Evolutionary conservation across 768 basidiomycete species (phyloP), one percentile per base, ranked within the genome.

Genomic region (Termitomyces sp.): DNA sequence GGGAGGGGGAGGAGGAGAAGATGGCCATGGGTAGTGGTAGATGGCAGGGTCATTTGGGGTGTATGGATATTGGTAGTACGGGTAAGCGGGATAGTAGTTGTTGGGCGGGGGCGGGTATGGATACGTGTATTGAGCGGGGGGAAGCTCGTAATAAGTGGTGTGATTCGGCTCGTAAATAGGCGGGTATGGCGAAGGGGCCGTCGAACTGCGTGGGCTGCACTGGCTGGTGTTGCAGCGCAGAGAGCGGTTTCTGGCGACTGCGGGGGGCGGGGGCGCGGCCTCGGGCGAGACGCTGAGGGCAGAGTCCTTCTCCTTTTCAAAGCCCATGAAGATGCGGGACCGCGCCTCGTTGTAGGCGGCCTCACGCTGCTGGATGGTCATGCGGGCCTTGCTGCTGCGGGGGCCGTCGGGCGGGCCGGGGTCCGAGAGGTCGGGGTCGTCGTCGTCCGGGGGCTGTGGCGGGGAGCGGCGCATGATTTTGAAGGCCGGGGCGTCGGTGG

Each of bases 271-370:
- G n/a, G n/a, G n/a, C n/a, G n/a, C n/a, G n/a, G n/a, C n/a, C n/a
- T n/a, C n/a, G n/a, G n/a, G n/a, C n/a, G n/a, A n/a, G n/a, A n/a
- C n/a, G n/a, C n/a, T n/a, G n/a, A n/a, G n/a, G n/a, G n/a, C n/a
- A n/a, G n/a, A n/a, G n/a, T 88, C 86, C 61, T 82, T 85, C 41
- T 85, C 85, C 63, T 85, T 86, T 54, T 84, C 80, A 61, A 91
- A 90, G 61, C 73, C 86, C 82, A 89, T 87, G 73, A 94, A 94
- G 61, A 94, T 94, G 55, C 91, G 82, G 37, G 84, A 86, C 45
- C 92, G 83, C 28, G 91, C 91, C 69, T 90, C 85, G 52, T 89
- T 88, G 63, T 94, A 94, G n/a, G 90, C 92, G 0, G 89, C 92
- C 66, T 89, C 90, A 32, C 91, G 86, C 68, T 94, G 86, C 64